A percentile compares a stretch with the other conserved stretches of the same genome.
These are phyloP conservation scores for Onygenales sp. DNA, from an alignment of 2,329 filamentous ascomycete species.

Conservation along the genomic window DNA sequence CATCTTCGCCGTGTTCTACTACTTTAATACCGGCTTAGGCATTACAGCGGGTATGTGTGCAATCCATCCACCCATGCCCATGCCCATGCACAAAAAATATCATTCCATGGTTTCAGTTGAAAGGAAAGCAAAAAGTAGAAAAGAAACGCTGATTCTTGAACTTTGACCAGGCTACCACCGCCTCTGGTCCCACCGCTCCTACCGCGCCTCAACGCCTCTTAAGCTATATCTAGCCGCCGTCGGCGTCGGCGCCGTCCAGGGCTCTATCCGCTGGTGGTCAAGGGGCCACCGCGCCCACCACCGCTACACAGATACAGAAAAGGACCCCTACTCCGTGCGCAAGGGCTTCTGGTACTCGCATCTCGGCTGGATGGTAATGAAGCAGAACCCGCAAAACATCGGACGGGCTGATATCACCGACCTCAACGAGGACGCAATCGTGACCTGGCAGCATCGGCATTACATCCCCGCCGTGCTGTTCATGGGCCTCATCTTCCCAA, in stretches of 20 bases:
- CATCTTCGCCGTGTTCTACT: constrained; percentile 65
- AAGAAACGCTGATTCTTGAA: constrained; percentile 5
- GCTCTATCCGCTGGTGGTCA: constrained; percentile 82
- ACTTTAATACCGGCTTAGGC: constrained; percentile 72
- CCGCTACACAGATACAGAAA: constrained; percentile 83
- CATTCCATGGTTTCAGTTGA: neutral
- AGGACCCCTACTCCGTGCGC: constrained; percentile 82
- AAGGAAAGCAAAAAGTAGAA: neutral
- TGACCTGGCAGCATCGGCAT: constrained; percentile 79
- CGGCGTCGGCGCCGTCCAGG: constrained; percentile 73
- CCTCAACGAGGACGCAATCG: constrained; percentile 72
- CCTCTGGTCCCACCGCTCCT: constrained; percentile 78
- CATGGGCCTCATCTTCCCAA: constrained; percentile 69
- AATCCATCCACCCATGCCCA: neutral
- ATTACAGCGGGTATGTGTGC: constrained; percentile 58
- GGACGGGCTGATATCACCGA: constrained; percentile 82
- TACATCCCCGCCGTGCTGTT: constrained; percentile 69
- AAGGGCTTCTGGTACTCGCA: constrained; percentile 78
- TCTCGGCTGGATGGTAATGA: constrained; percentile 85
- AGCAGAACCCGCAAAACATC: constrained; percentile 79
- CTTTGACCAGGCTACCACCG: constrained; percentile 55
- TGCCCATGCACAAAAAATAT: neutral
- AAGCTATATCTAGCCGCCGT: constrained; percentile 73
- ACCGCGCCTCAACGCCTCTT: constrained; percentile 64
- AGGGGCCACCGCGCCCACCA: constrained; percentile 79